Evolutionary conservation across 2,329 filamentous ascomycete genomes (phyloP), one percentile per base, ranked within the genome.

Genomic region (Bertia moriformis): DNA sequence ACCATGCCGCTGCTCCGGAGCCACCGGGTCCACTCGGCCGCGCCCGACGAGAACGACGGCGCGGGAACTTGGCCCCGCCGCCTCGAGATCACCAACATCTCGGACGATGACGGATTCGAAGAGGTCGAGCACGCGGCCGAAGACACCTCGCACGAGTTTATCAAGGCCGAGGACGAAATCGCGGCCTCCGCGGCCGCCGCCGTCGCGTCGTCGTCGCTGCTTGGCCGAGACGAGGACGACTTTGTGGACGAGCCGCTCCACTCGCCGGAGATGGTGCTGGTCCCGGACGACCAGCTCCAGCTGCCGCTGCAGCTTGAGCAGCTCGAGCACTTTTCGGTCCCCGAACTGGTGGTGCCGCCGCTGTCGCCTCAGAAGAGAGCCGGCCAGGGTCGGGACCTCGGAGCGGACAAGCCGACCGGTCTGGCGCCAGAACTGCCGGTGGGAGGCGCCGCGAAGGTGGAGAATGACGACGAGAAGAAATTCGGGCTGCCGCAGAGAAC

Each of bases 101-200:
- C 82, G 12, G 86, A 94, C 46, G 84, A 91, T 45, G 91, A 96
- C 53, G 85, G 84, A 1, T 96, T 95, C 51, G 91, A 98, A 55
- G 87, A 94, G 57, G 88, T 96, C 7, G 71, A 71, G 22, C 69
- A 72, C 37, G 71, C 86, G 49, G 74, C 73, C 14, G 83, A 88
- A 44, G 79, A 84, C 38, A 73, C 71, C 2, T 82, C 79, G 27
- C 74, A 83, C 44, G 75, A 82, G 44, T 73, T 82, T 42, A 69
- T 78, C 46, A 77, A 77, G 52, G 66, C 66, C 3, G 68, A 70
- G 42, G 66, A 71, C 19, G 71, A 73, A 42, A 65, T 72, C 18
- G 56, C 60, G 14, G 49, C 51, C 7, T 45, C 52, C 4, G 50
- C 55, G 3, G n/a, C n/a, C n/a, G n/a, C n/a, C n/a, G n/a, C n/a